Evolutionary conservation across 2,329 filamentous ascomycete species (phyloP).

Genomic region (Alternaria gaisen): DNA sequence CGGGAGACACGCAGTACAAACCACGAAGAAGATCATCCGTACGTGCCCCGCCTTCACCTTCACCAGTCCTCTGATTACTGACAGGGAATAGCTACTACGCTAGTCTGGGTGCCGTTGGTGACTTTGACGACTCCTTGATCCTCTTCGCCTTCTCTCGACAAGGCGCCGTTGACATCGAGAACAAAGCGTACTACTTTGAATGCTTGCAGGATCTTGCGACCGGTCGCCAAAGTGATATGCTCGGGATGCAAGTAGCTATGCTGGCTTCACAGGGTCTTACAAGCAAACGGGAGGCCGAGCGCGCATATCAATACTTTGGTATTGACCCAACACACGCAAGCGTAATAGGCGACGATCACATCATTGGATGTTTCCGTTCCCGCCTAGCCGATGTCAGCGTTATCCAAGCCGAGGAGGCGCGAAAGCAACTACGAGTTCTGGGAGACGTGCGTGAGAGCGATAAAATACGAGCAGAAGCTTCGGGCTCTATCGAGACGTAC

Average conservation of each 20-base stretch:
- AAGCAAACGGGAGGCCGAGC: conserved; percentile 64
- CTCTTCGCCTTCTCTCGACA: conserved; percentile 71
- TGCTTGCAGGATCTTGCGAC: conserved; percentile 69
- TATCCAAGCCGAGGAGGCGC: conserved; percentile 63
- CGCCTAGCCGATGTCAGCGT: conserved; percentile 65
- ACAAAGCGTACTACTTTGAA: conserved; percentile 69
- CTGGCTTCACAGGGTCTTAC: conserved; percentile 67
- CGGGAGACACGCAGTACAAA: conserved; percentile 40
- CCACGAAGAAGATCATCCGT: conserved; percentile 50
- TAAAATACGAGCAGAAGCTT: conserved; percentile 65
- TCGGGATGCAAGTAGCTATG: conserved; percentile 66
- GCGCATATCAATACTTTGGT: conserved; percentile 68
- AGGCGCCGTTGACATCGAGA: conserved; percentile 62
- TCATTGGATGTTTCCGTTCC: conserved; percentile 69
- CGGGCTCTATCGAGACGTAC: conserved; percentile 67
- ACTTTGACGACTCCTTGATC: conserved; percentile 70
- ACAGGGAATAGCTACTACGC: conserved; percentile 61
- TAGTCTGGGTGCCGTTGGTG: conserved; percentile 67
- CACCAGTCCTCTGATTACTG: not conserved
- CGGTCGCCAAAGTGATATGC: conserved; percentile 63
- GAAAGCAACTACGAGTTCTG: conserved; percentile 66
- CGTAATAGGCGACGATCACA: conserved; percentile 64
- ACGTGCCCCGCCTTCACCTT: conserved; percentile 13
- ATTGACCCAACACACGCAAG: conserved; percentile 55
- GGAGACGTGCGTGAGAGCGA: conserved; percentile 66